These are phyloP conservation scores for Fraxinus dipetala DNA, from an alignment of 305 asterid species.

Conservation along the genomic window DNA sequence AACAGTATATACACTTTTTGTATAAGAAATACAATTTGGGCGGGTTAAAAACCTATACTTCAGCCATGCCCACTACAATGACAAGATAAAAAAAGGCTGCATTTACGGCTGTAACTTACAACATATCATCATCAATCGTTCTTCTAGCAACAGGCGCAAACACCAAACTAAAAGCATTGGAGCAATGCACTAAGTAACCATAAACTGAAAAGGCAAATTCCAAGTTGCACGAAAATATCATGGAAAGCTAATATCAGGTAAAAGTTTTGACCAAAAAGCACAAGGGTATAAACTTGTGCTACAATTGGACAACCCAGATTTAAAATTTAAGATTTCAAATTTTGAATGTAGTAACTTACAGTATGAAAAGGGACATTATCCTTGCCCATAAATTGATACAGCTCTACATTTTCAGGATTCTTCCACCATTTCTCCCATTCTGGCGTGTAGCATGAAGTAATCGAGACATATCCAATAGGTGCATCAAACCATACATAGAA, in stretches of 20 bases:
- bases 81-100: not conserved
- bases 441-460: constrained; percentile 83
- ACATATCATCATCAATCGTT: not conserved
- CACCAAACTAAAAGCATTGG: not conserved
- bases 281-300: not conserved
- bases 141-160: not conserved
- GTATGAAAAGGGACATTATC: constrained; percentile 97
- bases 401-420: constrained; percentile 90
- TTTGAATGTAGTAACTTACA: constrained; percentile 40
- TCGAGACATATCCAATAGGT: constrained; percentile 91
- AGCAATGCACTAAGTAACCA: not conserved
- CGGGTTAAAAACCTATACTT: not conserved
- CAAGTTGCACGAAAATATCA: not conserved
- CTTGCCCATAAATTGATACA: constrained; percentile 97
- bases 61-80: not conserved
- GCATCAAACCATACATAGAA: constrained; percentile 99
- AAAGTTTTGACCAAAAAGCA: not conserved
- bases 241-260: not conserved
- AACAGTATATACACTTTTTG: not conserved
- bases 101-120: not conserved
- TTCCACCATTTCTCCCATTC: constrained; percentile 99
- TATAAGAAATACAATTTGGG: not conserved
- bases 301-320: not conserved
- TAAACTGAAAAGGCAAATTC: not conserved
- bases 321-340: not conserved